These are phyloP conservation scores for Sordaria brevicollis DNA, from an alignment of 495 filamentous ascomycete species.

Conservation along the genomic window DNA sequence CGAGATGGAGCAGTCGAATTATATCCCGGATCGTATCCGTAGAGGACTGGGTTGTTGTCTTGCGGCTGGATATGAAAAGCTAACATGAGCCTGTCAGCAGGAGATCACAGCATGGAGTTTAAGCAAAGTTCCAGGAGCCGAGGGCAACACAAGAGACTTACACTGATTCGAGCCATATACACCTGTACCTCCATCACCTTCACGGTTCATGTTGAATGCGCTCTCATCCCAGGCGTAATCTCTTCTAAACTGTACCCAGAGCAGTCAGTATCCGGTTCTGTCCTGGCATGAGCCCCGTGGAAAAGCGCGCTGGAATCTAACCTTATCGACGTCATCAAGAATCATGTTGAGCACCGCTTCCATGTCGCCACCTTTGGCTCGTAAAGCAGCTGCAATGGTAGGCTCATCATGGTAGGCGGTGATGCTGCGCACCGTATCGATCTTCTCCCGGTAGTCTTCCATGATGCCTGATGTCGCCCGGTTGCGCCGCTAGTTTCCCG, in stretches of 20 bases:
- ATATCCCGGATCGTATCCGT: constrained; percentile 27
- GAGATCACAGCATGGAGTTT: background rate
- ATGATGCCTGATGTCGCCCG: background rate
- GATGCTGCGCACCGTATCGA: constrained; percentile 6
- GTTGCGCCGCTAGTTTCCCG: background rate
- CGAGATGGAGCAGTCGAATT: constrained; percentile 49
- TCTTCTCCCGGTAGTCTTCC: background rate
- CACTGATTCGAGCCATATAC: background rate
- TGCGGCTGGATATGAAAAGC: constrained; percentile 48
- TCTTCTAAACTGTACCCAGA: constrained; percentile 15
- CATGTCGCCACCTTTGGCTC: constrained; percentile 34
- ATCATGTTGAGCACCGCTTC: constrained; percentile 35
- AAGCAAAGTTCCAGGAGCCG: constrained; percentile 1
- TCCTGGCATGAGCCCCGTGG: background rate
- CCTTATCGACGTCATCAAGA: constrained; percentile 32
- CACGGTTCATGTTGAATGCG: constrained; percentile 32
- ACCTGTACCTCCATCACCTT: constrained; percentile 22
- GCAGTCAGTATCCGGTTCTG: constrained; percentile 6
- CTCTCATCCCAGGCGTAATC: constrained; percentile 38
- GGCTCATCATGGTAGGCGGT: constrained; percentile 4
- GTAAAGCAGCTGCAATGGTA: constrained; percentile 7
- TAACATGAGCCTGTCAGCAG: constrained; percentile 11
- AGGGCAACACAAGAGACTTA: background rate
- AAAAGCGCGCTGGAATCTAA: constrained; percentile 5
- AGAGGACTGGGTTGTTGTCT: constrained; percentile 31